Conservation (phyloP, 805 yeast species). For the Barnettozyma californica region DNA sequence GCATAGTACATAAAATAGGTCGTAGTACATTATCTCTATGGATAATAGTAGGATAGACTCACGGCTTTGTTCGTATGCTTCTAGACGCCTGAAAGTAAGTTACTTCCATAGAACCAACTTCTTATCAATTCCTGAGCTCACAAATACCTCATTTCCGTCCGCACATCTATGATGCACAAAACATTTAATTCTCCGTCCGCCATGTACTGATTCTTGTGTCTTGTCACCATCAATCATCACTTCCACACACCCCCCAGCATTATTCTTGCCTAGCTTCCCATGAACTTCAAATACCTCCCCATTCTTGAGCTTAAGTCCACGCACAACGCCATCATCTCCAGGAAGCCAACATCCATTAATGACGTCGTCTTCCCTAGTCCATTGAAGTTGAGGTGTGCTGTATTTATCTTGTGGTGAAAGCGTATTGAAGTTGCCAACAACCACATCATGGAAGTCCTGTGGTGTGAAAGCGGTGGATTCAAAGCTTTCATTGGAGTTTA, state of each 20-base stretch:
- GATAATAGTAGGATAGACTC: no score
- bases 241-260: not conserved
- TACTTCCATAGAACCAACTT: constrained; percentile 29
- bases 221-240: not conserved
- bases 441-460: constrained; percentile 18
- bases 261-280: not conserved
- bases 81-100: no score
- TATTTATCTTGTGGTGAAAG: constrained; percentile 66
- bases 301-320: constrained; percentile 51
- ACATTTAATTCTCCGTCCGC: constrained; percentile 43
- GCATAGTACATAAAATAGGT: no score
- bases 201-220: not conserved
- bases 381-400: constrained; percentile 43
- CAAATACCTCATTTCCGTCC: constrained; percentile 34
- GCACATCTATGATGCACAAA: constrained; percentile 23
- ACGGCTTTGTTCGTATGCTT: no score
- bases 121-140: constrained; percentile 48
- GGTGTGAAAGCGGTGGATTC: constrained; percentile 3
- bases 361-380: constrained; percentile 27
- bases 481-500: not conserved
- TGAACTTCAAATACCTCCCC: constrained; percentile 30
- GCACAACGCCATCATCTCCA: constrained; percentile 61
- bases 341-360: constrained; percentile 57
- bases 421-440: constrained; percentile 41
- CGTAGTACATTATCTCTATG: no score